A percentile compares a stretch with the other conserved stretches of the same genome.
Conservation (phyloP, 208 protist genomes). For the Crithidia thermophila region DNA sequence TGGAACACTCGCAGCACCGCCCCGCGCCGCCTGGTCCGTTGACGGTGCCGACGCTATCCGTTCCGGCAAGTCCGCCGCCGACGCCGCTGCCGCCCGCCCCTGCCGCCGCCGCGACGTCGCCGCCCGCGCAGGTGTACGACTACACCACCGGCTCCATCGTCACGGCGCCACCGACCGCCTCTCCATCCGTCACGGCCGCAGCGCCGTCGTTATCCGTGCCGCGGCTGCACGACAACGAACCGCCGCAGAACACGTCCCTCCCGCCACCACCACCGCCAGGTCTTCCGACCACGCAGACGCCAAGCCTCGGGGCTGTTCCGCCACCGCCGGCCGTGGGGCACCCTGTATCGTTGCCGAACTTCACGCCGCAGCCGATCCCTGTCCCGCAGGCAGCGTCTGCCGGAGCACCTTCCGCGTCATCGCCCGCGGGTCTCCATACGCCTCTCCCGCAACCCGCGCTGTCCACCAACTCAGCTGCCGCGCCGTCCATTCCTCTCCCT, state of each 20-base stretch:
- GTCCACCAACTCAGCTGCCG: background rate
- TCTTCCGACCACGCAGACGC: too few relatives aligned
- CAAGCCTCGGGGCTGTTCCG: too few relatives aligned
- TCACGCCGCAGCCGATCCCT: too few relatives aligned
- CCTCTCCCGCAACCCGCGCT: background rate
- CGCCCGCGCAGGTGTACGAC: constrained; percentile 4
- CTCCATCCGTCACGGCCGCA: background rate
- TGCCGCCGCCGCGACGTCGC: background rate
- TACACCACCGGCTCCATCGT: constrained; percentile 3
- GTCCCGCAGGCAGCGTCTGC: too few relatives aligned
- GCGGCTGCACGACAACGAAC: background rate
- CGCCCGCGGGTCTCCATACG: background rate
- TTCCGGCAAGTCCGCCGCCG: constrained; percentile 4
- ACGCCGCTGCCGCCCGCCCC: constrained; percentile 3
- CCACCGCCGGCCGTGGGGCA: background rate
- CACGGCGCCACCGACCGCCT: background rate
- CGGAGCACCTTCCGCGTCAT: too few relatives aligned
- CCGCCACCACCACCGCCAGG: background rate
- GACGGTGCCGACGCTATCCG: background rate
- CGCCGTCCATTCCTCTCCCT: background rate
- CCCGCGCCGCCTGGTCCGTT: constrained; percentile 5
- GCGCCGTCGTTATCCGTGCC: background rate
- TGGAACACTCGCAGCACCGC: constrained; percentile 28
- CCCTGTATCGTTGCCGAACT: background rate
- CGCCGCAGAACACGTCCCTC: background rate